These are phyloP conservation scores for Talaromyces sp. DNA, from an alignment of 2,329 filamentous ascomycete genomes.

Conservation along the genomic window DNA sequence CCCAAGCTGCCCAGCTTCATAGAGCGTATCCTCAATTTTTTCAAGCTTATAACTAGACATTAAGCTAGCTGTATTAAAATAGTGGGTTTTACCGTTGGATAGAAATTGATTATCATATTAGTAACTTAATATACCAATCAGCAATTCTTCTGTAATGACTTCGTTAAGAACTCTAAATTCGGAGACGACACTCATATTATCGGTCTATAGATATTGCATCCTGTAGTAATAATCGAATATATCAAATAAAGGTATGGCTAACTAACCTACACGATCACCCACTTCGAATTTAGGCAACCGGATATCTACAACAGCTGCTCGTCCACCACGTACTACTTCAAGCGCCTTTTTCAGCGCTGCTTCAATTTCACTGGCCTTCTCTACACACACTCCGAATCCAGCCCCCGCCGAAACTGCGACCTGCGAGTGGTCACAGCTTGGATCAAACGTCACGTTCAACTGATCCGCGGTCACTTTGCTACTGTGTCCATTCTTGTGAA, in stretches of 20 bases:
- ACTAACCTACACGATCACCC: background rate
- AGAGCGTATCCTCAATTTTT: background rate
- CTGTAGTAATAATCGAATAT: background rate
- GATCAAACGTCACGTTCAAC: background rate
- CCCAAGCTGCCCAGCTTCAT: background rate
- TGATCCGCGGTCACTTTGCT: background rate
- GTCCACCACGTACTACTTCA: background rate
- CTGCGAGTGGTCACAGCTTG: background rate
- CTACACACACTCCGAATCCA: background rate
- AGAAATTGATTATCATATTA: background rate
- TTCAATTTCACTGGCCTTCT: background rate
- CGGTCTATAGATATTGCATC: background rate
- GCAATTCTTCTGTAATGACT: background rate
- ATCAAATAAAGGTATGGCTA: background rate
- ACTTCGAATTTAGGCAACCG: background rate
- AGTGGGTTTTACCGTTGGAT: background rate
- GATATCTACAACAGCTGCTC: background rate
- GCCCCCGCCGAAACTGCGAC: background rate
- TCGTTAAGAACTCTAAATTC: no score
- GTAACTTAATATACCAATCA: background rate
- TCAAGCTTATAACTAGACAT: background rate
- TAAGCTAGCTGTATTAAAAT: background rate
- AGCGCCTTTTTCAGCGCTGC: background rate
- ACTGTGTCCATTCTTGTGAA: background rate
- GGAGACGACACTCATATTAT: background rate